Base-by-base conservation (phyloP, 169 alveolate species). In the Sarcocystis neurona region DNA sequence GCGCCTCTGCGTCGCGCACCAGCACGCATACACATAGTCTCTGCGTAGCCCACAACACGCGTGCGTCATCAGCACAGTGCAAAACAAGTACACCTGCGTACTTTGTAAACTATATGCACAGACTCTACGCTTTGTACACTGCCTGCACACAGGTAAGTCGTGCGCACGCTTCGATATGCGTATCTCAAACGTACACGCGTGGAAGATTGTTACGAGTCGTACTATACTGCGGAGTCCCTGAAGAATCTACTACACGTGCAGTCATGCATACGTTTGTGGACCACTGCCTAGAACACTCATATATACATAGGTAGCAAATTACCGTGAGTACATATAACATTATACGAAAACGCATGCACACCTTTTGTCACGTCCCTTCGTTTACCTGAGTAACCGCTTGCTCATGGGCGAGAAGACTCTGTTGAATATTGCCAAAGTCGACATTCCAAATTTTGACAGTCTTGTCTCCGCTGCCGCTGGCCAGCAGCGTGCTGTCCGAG, bases 391-490 rank as follows among this genome's bases (percentile, higher is more conserved):
- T 77, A 39, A 87, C 79, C 3, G 87, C 47, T 12, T 78, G 87
- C 23, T 87, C 91, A 41, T 87, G 91, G 20, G 91, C 91, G n/a
- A 46, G 56, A 48, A 74, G 56, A 48, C 84, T 63, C 37, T 87
- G 56, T 34, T 50, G 91, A n/a, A 87, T 87, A 32, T 92, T 95
- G 32, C 98, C 98, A 89, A 94, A 96, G 89, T 96, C 97, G 47
- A 95, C 70, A 30, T 96, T 97, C 98, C 98, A 96, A 2, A 96
- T 74, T 88, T 95, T 94, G 27, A 96, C 87, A 3, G 95, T 94
- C 85, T 96, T 96, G 85, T 96, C 98, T 34, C 96, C 94, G 34
- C 97, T 91, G 37, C 97, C 93, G 30, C 97, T 92, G 18, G 98
- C 98, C 89, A 96, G 82, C 85, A 96, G 56, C 43, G 94, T 93